phyloP scores from a whole-genome alignment of 1,284 basidiomycete species.

The Cystobasidium sp. region DNA sequence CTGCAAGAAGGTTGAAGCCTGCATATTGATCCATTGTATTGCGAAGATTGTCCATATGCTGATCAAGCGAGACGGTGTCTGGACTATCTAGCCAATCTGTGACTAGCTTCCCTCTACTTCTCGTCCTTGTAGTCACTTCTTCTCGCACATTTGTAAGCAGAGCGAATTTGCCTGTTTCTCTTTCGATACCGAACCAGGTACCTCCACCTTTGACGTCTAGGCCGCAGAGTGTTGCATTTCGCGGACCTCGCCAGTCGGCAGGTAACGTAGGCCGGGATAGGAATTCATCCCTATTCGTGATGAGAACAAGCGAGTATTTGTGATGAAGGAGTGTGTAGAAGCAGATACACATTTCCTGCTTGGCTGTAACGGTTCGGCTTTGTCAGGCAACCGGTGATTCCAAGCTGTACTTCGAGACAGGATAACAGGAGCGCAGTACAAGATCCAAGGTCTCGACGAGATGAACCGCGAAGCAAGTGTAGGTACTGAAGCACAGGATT shows the following conservation, averaged over 20 bases:
- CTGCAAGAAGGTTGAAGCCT: constrained; percentile 51
- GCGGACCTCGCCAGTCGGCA: constrained; percentile 44
- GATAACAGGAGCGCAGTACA: background rate
- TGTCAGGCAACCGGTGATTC: background rate
- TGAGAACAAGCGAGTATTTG: constrained; percentile 45
- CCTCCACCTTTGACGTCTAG: constrained; percentile 51
- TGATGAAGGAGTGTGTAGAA: constrained; percentile 36
- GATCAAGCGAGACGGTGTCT: constrained; percentile 9
- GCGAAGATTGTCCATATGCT: constrained; percentile 44
- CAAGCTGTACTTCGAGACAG: background rate
- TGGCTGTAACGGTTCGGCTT: background rate
- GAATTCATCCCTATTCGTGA: constrained; percentile 52
- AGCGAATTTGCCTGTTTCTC: constrained; percentile 45
- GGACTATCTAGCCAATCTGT: constrained; percentile 36
- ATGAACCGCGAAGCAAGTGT: too few species aligned
- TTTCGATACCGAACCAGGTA: constrained; percentile 50
- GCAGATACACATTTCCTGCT: constrained; percentile 37
- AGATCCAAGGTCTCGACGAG: background rate
- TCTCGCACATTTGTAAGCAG: constrained; percentile 53
- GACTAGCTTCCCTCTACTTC: constrained; percentile 45
- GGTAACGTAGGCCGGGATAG: constrained; percentile 47
- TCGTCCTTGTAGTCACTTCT: constrained; percentile 29
- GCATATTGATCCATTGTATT: constrained; percentile 46
- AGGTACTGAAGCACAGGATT: too few species aligned
- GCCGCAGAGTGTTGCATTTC: constrained; percentile 45